Evolutionary conservation across 257 asterid genomes (phyloP).

Genomic region (Rehmannia glutinosa): DNA sequence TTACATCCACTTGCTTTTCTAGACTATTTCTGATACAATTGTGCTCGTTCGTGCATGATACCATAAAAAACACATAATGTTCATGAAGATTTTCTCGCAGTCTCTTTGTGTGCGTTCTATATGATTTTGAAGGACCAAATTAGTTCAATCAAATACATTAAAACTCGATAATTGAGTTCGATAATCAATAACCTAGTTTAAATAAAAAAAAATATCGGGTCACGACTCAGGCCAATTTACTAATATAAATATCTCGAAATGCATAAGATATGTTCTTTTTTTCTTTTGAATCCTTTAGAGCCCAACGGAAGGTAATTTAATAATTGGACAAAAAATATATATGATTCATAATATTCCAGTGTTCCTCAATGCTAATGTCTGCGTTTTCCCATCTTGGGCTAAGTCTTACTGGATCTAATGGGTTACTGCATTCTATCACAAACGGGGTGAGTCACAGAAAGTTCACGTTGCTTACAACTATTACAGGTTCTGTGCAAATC

Average conservation of each 20-base stretch:
- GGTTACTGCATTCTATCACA: conserved; percentile 8
- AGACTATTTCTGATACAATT: conserved; percentile 4
- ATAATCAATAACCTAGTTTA: too few relatives aligned
- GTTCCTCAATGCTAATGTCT: background rate
- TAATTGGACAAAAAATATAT: too few relatives aligned
- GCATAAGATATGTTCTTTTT: too few relatives aligned
- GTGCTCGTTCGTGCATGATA: too few relatives aligned
- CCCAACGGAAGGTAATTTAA: too few relatives aligned
- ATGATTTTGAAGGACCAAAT: background rate
- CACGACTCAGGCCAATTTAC: too few relatives aligned
- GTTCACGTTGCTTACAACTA: conserved; percentile 10
- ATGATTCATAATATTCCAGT: background rate
- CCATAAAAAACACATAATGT: background rate
- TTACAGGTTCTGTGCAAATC: conserved; percentile 86
- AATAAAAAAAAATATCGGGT: too few relatives aligned
- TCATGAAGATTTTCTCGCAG: background rate
- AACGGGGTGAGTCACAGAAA: background rate
- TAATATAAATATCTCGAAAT: too few relatives aligned
- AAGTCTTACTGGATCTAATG: background rate
- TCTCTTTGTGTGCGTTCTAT: background rate
- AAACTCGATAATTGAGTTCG: too few relatives aligned
- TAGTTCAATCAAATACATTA: background rate
- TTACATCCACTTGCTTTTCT: background rate
- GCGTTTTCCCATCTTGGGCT: background rate
- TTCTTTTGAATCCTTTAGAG: too few relatives aligned